Evolutionary conservation across 148 eudicot genomes (phyloP).

Genomic region (Limonium bicolor): DNA sequence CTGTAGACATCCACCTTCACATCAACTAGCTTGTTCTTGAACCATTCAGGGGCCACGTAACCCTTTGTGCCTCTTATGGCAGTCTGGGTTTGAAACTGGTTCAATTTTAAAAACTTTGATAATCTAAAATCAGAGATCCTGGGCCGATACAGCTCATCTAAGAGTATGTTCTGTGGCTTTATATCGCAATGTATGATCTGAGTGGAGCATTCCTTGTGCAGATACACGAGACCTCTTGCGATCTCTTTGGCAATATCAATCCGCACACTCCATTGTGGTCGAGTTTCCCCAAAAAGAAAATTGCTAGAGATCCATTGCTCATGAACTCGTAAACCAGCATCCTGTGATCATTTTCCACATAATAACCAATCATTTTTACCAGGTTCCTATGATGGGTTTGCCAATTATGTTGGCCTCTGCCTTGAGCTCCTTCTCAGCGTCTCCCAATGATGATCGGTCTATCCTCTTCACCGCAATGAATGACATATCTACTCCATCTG

Average conservation of each 20-base stretch:
- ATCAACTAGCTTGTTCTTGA: constrained; percentile 9
- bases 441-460: neutral
- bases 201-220: constrained; percentile 22
- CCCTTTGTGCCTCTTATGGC: constrained; percentile 23
- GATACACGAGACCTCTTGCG: constrained; percentile 15
- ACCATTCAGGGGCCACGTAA: constrained; percentile 29
- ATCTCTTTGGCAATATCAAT: constrained; percentile 10
- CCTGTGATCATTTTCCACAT: neutral
- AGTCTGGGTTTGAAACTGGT: constrained; percentile 17
- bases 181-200: constrained; percentile 32
- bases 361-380: neutral
- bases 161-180: constrained; percentile 22
- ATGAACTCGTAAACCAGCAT: constrained; percentile 9
- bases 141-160: constrained; percentile 14
- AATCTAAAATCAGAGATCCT: constrained; percentile 24
- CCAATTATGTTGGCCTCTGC: neutral
- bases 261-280: constrained; percentile 14
- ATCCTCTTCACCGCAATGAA: neutral
- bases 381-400: neutral
- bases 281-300: constrained; percentile 6
- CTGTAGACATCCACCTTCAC: constrained; percentile 12
- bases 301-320: constrained; percentile 8
- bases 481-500: neutral
- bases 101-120: constrained; percentile 20
- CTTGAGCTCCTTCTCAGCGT: neutral